A percentile compares a stretch with the other conserved stretches of the same genome.
These are phyloP conservation scores for Punctularia strigosozonata DNA, from an alignment of 768 basidiomycete species.

Conservation along the genomic window DNA sequence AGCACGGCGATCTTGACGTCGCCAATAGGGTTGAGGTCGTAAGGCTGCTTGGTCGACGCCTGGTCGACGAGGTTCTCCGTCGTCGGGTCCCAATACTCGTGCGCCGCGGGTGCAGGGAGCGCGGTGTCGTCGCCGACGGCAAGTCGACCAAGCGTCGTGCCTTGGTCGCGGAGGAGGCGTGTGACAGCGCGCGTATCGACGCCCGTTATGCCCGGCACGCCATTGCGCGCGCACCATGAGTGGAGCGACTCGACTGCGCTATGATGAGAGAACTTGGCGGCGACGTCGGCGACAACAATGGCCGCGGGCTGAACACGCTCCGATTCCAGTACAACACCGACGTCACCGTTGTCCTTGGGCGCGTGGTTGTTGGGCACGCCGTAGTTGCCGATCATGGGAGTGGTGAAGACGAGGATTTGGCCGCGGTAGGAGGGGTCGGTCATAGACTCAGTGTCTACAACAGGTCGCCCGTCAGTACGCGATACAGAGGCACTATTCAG, in stretches of 20 bases:
- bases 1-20: constrained; percentile 90
- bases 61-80: constrained; percentile 89
- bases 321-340: constrained; percentile 86
- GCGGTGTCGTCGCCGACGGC: constrained; percentile 68
- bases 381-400: constrained; percentile 97
- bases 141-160: constrained; percentile 88
- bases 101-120: constrained; percentile 39
- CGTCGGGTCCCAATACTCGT: constrained; percentile 92
- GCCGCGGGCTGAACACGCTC: constrained; percentile 83
- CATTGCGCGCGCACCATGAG: constrained; percentile 85
- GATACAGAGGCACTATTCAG: too few species aligned
- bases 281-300: constrained; percentile 89
- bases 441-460: constrained; percentile 96
- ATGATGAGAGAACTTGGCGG: constrained; percentile 92
- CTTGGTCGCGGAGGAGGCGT: constrained; percentile 85
- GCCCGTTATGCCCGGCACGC: constrained; percentile 89
- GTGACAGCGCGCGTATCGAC: constrained; percentile 98
- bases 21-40: constrained; percentile 77
- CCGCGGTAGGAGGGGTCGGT: constrained; percentile 98
- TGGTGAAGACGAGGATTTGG: constrained; percentile 97
- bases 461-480: too few species aligned
- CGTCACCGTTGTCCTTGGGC: constrained; percentile 60
- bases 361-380: constrained; percentile 81
- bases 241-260: constrained; percentile 86
- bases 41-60: constrained; percentile 76